These are phyloP conservation scores for Gentiana straminea DNA, from an alignment of 257 asterid genomes.

Conservation along the genomic window DNA sequence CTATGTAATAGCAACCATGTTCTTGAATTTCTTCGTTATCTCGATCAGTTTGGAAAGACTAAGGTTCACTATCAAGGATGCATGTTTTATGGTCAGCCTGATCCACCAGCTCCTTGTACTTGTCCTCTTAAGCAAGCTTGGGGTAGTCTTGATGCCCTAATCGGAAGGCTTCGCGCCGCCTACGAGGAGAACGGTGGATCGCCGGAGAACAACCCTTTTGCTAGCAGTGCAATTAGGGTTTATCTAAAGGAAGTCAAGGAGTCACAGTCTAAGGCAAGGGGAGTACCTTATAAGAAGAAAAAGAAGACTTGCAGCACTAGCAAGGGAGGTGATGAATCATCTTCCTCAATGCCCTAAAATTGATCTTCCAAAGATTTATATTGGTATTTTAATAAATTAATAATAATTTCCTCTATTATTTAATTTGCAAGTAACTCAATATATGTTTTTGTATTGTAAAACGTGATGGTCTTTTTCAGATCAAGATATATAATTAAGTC, in stretches of 20 bases:
- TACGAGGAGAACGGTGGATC: constrained; percentile 77
- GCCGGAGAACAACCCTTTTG: constrained; percentile 64
- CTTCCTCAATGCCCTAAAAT: constrained; percentile 41
- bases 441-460: not conserved
- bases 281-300: constrained; percentile 67
- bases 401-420: no score
- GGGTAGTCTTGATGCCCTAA: constrained; percentile 76
- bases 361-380: constrained; percentile 10
- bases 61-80: constrained; percentile 72
- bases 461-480: no score
- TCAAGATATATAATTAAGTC: no score
- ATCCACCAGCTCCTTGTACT: constrained; percentile 69
- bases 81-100: constrained; percentile 69
- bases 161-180: constrained; percentile 73
- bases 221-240: constrained; percentile 53
- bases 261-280: constrained; percentile 59
- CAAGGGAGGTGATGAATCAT: constrained; percentile 29
- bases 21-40: constrained; percentile 45
- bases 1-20: constrained; percentile 60
- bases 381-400: not conserved
- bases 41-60: constrained; percentile 77
- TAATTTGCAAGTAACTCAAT: not conserved
- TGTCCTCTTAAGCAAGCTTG: constrained; percentile 75
- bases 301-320: constrained; percentile 33
- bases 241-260: constrained; percentile 68